Evolutionary conservation across 257 asterid species (phyloP).

Genomic region (Solanum clarkiae): DNA sequence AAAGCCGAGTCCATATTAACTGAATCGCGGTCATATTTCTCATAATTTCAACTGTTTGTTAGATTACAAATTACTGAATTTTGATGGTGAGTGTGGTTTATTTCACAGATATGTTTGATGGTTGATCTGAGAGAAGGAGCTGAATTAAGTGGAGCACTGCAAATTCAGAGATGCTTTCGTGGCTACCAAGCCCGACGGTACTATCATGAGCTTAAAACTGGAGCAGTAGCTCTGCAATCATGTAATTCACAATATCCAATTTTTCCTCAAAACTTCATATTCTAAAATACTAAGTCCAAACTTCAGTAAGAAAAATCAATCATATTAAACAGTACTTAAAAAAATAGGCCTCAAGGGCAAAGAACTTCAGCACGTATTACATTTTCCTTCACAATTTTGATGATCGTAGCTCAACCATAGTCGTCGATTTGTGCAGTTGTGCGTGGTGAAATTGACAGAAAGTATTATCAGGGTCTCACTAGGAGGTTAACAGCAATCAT

Average conservation of each 20-base stretch:
- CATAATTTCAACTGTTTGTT: neutral
- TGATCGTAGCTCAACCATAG: neutral
- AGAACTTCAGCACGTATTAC: neutral
- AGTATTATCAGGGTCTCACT: neutral
- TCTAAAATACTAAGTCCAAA: neutral
- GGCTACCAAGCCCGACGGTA: slow-evolving; percentile 26
- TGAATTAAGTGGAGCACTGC: slow-evolving; percentile 9
- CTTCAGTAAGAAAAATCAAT: neutral
- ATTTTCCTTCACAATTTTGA: neutral
- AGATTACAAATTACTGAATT: neutral
- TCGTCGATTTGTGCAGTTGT: slow-evolving; percentile 26
- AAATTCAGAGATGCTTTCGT: slow-evolving; percentile 32
- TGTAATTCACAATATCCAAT: slow-evolving; percentile 23
- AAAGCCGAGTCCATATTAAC: neutral
- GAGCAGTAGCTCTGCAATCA: slow-evolving; percentile 45
- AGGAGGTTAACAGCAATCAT: slow-evolving; percentile 17
- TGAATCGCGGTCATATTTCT: neutral
- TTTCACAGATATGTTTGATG: slow-evolving; percentile 4
- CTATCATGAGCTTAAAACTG: slow-evolving; percentile 28
- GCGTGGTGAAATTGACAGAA: slow-evolving; percentile 57
- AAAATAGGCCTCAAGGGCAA: neutral
- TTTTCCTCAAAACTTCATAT: neutral
- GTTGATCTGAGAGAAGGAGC: slow-evolving; percentile 5
- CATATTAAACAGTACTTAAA: neutral
- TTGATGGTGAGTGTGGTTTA: neutral